A percentile compares a stretch with the other conserved stretches of the same genome.
Evolutionary conservation across 371 early-diverging fungal genomes (phyloP).

Genomic region (Phascolomyces articulosus): DNA sequence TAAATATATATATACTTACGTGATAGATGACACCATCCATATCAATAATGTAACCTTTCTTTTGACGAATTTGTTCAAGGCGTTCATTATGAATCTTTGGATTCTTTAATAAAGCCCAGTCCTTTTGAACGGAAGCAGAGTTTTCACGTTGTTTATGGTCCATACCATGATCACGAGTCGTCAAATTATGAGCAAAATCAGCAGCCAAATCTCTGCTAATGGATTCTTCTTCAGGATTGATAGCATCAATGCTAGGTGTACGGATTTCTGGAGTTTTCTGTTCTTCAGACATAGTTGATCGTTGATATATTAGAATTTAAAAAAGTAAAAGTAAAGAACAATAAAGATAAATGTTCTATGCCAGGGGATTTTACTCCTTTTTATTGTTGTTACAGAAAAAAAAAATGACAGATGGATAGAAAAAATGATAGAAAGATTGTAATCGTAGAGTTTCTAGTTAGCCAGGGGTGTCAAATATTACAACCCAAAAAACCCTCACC

Average conservation of each 20-base stretch:
- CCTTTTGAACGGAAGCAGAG: conserved; percentile 23
- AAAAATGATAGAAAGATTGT: no score
- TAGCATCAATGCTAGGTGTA: neutral
- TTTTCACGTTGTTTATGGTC: neutral
- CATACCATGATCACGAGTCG: conserved; percentile 1
- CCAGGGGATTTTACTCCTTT: neutral
- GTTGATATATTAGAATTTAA: no score
- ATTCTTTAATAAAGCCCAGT: conserved; percentile 46
- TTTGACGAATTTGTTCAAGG: conserved; percentile 57
- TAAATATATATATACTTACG: no score
- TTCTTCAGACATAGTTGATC: neutral
- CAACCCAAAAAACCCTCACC: no score
- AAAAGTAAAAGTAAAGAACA: neutral
- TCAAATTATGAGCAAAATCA: conserved; percentile 12
- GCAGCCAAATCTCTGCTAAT: conserved; percentile 13
- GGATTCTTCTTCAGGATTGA: conserved; percentile 8
- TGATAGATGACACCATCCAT: conserved; percentile 78
- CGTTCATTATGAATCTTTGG: conserved; percentile 50
- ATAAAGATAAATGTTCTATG: neutral
- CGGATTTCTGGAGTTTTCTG: neutral
- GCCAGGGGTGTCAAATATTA: no score
- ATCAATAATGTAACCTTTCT: conserved; percentile 69
- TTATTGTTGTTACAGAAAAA: no score
- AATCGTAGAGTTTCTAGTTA: no score
- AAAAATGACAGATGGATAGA: no score